Conservation (phyloP, 176 grass and related monocot species). For the Triticum turgidum region DNA sequence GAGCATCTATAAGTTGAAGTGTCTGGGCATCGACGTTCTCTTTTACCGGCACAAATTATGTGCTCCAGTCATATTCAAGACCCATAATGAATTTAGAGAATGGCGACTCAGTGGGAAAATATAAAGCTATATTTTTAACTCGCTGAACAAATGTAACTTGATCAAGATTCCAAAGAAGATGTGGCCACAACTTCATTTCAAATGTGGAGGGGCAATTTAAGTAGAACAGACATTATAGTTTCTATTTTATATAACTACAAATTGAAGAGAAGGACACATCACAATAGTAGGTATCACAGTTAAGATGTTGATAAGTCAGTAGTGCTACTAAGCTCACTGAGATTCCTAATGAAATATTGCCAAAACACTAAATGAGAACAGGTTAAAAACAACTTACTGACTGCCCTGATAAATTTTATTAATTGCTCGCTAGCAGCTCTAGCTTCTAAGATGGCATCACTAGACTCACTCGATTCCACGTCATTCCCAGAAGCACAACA, state of each 20-base stretch:
- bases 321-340: background rate
- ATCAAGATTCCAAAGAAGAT: slow-evolving; percentile 79
- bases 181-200: slow-evolving; percentile 75
- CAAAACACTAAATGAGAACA: slow-evolving; percentile 18
- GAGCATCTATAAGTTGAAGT: no score
- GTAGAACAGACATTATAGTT: slow-evolving; percentile 1
- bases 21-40: slow-evolving; percentile 62
- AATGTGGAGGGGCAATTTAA: slow-evolving; percentile 57
- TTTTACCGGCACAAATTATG: slow-evolving; percentile 51
- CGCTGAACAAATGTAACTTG: slow-evolving; percentile 42
- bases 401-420: slow-evolving; percentile 76
- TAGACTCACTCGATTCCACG: slow-evolving; percentile 83
- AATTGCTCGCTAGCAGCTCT: slow-evolving; percentile 80
- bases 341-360: background rate
- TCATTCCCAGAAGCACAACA: slow-evolving; percentile 81
- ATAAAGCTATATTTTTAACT: no score
- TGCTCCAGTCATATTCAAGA: slow-evolving; percentile 13
- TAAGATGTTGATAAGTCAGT: background rate
- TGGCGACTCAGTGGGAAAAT: background rate
- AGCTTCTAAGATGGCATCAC: slow-evolving; percentile 78
- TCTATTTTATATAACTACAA: background rate
- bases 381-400: slow-evolving; percentile 37
- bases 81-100: background rate
- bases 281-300: background rate
- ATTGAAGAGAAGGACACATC: background rate